phyloP scores from a whole-genome alignment of 768 basidiomycete genomes.

The Clavulina sp. region DNA sequence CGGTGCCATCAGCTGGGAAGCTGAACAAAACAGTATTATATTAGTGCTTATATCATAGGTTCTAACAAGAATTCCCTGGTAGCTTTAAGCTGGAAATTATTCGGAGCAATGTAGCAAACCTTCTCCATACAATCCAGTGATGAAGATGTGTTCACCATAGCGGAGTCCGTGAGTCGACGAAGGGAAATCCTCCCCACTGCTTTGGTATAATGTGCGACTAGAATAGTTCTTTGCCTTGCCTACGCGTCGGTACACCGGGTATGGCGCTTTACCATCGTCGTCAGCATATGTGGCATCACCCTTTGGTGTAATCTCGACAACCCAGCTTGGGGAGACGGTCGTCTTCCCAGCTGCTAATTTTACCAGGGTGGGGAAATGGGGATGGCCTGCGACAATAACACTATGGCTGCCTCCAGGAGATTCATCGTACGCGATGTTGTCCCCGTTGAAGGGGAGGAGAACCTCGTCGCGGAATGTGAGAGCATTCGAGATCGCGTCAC shows the following conservation, averaged over 20 bases:
- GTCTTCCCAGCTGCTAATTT: constrained; percentile 29
- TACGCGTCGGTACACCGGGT: constrained; percentile 29
- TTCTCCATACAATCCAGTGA: constrained; percentile 11
- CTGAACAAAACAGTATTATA: too few species aligned
- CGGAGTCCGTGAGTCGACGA: constrained; percentile 2
- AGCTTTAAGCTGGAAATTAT: too few species aligned
- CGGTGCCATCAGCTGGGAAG: too few species aligned
- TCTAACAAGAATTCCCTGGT: too few species aligned
- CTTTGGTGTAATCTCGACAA: constrained; percentile 26
- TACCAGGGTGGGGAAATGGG: constrained; percentile 39
- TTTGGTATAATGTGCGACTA: constrained; percentile 51
- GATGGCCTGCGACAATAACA: constrained; percentile 46
- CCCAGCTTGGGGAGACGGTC: constrained; percentile 39
- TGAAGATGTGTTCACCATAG: constrained; percentile 4
- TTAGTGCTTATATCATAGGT: too few species aligned
- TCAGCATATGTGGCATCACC: constrained; percentile 4
- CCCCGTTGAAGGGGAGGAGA: constrained; percentile 38
- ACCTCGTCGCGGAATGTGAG: constrained; percentile 26
- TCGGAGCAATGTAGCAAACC: constrained; percentile 12
- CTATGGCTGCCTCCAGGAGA: constrained; percentile 14
- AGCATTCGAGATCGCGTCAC: constrained; percentile 24
- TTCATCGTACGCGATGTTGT: constrained; percentile 42
- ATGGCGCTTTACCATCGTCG: constrained; percentile 26
- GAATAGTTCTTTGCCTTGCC: constrained; percentile 22
- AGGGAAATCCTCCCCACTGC: constrained; percentile 29